Evolutionary conservation across 768 basidiomycete genomes (phyloP), one percentile per base, ranked within the genome.

Genomic region (Serpula lacrymans): DNA sequence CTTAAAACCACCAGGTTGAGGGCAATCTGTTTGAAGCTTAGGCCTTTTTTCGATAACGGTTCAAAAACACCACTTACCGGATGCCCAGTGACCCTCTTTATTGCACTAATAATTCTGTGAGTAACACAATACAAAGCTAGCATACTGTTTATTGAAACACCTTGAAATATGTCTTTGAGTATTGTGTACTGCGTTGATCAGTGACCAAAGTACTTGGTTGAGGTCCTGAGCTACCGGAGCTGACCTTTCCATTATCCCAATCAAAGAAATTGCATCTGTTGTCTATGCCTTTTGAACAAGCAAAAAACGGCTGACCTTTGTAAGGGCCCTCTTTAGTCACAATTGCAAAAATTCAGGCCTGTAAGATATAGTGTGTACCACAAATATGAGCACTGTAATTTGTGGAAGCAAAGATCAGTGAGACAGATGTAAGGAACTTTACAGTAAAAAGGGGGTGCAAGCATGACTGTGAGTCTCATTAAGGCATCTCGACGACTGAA

Each of bases 241-340:
- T 47, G 49, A n/a, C n/a, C 46, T 51, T 14, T 33, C 74, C 76
- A 24, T 78, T 73, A 34, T 78, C 78, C 82, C 84, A 85, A 44
- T 85, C 81, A 52, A 90, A 97, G 67, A 81, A 93, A 3, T 53
- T 49, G 59, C 94, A 96, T 16, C 68, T 63, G 7, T 69, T 77
- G 14, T 61, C 67, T 40, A 66, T 68, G 24, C 63, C 61, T 43
- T 84, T 84, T 0, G 72, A 64, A 57, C 95, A 97, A 39, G 57
- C 77, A 82, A 85, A 92, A 61, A 92, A 96, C 16, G 58, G 49
- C 22, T 88, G 72, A 2, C 92, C 92, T 56, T 87, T 75, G 55
- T 92, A 95, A 0, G 62, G 50, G 5, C 76, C 77, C 27, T 84
- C 82, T 51, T 82, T 87, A n/a, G 55, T 58, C 13, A 78, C 79